These are phyloP conservation scores for Chytriomyces confervae DNA, from an alignment of 192 early-diverging fungal species.

Conservation along the genomic window DNA sequence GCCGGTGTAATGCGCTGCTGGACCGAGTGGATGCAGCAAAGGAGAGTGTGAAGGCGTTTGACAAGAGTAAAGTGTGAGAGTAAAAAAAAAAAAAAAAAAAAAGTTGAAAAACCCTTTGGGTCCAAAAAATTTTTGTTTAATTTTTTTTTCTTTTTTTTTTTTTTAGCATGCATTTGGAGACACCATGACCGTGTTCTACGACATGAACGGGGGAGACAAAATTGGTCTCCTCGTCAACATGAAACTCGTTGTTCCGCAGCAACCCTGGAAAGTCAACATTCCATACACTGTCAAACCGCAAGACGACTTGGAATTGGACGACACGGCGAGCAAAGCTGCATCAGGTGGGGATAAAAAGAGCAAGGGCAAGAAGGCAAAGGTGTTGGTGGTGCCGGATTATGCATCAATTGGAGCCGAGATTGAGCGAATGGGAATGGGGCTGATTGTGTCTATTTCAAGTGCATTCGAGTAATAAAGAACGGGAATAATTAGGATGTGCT, in stretches of 20 bases:
- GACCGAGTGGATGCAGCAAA: conserved; percentile 77
- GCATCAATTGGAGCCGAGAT: conserved; percentile 70
- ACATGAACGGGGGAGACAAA: conserved; percentile 73
- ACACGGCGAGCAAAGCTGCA: neutral
- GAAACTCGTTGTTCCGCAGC: conserved; percentile 50
- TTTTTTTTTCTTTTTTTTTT: no score
- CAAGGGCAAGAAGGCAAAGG: conserved; percentile 37
- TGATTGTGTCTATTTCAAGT: conserved; percentile 38
- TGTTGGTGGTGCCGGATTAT: conserved; percentile 61
- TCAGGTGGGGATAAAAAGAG: conserved; percentile 25
- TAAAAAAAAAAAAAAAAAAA: no score
- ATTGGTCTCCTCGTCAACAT: conserved; percentile 77
- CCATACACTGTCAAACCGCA: conserved; percentile 64
- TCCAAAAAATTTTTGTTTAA: no score
- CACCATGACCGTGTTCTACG: conserved; percentile 72
- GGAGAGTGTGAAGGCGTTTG: conserved; percentile 49
- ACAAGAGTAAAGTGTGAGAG: no score
- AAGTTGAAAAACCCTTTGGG: no score
- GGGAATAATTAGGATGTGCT: no score
- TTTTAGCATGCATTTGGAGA: conserved; percentile 61
- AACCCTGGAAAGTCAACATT: conserved; percentile 69
- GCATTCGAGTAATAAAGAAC: no score
- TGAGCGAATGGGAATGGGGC: conserved; percentile 68
- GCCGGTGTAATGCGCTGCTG: conserved; percentile 72
- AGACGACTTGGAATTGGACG: conserved; percentile 19